Evolutionary conservation across 2,329 filamentous ascomycete genomes (phyloP).

Genomic region (Chrysosporium queenslandicum): DNA sequence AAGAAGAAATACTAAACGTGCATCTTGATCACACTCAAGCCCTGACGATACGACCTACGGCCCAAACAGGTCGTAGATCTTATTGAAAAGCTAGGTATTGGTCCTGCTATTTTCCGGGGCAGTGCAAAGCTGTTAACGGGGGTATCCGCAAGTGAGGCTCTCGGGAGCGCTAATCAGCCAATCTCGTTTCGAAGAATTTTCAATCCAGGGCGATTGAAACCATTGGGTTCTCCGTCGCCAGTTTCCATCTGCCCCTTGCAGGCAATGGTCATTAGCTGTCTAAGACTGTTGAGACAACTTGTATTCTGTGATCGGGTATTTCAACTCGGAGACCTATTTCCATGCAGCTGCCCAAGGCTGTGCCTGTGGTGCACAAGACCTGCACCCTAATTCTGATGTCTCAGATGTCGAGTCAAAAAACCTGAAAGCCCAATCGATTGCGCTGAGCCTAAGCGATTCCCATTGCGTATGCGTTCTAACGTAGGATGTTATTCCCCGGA

Average conservation of each 20-base stretch:
- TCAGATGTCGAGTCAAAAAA: background rate
- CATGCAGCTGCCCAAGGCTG: background rate
- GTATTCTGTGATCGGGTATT: background rate
- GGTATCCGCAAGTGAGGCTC: conserved; percentile 1
- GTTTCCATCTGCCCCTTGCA: background rate
- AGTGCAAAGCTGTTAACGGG: background rate
- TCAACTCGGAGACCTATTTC: background rate
- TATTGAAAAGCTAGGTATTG: background rate
- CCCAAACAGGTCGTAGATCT: background rate
- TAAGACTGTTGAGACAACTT: background rate
- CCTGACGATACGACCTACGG: background rate
- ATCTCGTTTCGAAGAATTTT: background rate
- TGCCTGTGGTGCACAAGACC: background rate
- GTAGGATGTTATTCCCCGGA: background rate
- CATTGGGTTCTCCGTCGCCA: background rate
- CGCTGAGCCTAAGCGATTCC: background rate
- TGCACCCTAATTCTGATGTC: background rate
- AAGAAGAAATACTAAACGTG: background rate
- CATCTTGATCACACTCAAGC: background rate
- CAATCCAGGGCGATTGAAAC: background rate
- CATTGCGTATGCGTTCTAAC: background rate
- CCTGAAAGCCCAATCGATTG: too few relatives aligned
- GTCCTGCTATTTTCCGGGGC: background rate
- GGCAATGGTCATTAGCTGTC: background rate
- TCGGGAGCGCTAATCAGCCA: conserved; percentile 1